Percentiles rank a stretch among this genome's conserved stretches.
phyloP scores from a whole-genome alignment of 2,329 filamentous ascomycete species.

The Cladosporium sp. region DNA sequence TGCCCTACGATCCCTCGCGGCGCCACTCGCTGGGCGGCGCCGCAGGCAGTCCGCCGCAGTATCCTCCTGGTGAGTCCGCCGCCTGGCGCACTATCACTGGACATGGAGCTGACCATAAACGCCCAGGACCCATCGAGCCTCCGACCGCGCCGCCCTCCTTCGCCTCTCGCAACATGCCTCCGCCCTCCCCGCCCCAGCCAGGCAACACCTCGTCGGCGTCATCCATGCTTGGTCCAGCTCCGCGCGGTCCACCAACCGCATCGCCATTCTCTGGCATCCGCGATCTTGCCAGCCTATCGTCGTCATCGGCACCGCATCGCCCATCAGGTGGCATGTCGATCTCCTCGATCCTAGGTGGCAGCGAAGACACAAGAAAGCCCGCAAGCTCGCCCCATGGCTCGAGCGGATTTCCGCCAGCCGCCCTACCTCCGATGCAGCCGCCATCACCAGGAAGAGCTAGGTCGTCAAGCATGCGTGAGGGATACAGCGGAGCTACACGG shows the following conservation, averaged over 20 bases:
- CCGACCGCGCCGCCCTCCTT: constrained; percentile 37
- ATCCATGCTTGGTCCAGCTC: constrained; percentile 27
- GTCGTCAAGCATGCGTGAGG: constrained; percentile 32
- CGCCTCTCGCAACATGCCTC: constrained; percentile 41
- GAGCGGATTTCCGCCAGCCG: constrained; percentile 23
- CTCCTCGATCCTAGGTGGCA: constrained; percentile 59
- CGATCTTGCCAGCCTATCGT: constrained; percentile 48
- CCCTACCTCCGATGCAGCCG: constrained; percentile 40
- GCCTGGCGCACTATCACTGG: not conserved
- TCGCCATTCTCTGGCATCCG: constrained; percentile 45
- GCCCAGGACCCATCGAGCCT: constrained; percentile 24
- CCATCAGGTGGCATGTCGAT: constrained; percentile 62
- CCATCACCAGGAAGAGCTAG: constrained; percentile 38
- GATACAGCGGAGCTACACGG: constrained; percentile 16
- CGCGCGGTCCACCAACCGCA: constrained; percentile 40
- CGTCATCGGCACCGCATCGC: constrained; percentile 40
- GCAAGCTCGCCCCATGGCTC: constrained; percentile 29
- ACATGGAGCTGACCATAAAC: constrained; percentile 10
- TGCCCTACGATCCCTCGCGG: constrained; percentile 38
- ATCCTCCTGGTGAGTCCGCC: constrained; percentile 12
- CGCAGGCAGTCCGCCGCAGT: constrained; percentile 29
- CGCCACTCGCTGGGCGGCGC: constrained; percentile 38
- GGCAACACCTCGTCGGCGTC: constrained; percentile 31
- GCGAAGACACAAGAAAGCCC: constrained; percentile 22
- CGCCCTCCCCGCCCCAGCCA: constrained; percentile 42